Evolutionary conservation across 768 basidiomycete species (phyloP), one percentile per base, ranked within the genome.

Genomic region (Tephrocybe rancida): DNA sequence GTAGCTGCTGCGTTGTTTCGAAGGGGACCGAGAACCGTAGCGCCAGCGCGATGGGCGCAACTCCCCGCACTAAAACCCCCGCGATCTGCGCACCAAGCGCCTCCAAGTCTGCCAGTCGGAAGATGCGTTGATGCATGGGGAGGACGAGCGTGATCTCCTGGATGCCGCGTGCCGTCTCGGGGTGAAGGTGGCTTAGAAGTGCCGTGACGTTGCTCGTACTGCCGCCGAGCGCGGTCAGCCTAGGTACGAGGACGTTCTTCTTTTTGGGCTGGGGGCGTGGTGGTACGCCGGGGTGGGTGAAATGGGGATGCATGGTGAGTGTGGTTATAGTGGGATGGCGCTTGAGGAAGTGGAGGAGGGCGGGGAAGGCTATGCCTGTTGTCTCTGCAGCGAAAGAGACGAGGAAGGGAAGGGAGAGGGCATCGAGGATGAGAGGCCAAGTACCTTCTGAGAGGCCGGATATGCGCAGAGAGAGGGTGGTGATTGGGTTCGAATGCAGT

Each of bases 261-360:
- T 44, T 53, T 30, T 50, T 26, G 10, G 34, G 37, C 11, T 50
- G 48, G 4, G 49, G 27, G 48, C 19, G 51, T 43, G 39, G 48
- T 25, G 37, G 10, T 29, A 38, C 11, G 47, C 25, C 21, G 8
- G 52, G 44, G 27, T 53, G 50, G 19, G 18, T 45, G 5, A 59
- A 56, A 19, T 62, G 52, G 26, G 59, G 56, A 45, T 62, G 61
- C 2, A 67, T 39, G 25, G 56, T 46, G 37, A 69, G 52, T 5
- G 38, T 55, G 32, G 47, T 47, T 19, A 69, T 61, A 3, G 48
- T 56, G 3, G 60, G 59, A 52, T 69, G 68, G 39, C 68, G 65
- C 2, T 30, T 52, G n/a, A 67, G 52, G 43, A 69, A 69, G 41
- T 29, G 11, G 35, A 64, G 21, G 29, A 69, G 50, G 43, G 56